Evolutionary conservation across 345 rosid species (phyloP), one percentile per base, ranked within the genome.

Genomic region (Salix brachista): DNA sequence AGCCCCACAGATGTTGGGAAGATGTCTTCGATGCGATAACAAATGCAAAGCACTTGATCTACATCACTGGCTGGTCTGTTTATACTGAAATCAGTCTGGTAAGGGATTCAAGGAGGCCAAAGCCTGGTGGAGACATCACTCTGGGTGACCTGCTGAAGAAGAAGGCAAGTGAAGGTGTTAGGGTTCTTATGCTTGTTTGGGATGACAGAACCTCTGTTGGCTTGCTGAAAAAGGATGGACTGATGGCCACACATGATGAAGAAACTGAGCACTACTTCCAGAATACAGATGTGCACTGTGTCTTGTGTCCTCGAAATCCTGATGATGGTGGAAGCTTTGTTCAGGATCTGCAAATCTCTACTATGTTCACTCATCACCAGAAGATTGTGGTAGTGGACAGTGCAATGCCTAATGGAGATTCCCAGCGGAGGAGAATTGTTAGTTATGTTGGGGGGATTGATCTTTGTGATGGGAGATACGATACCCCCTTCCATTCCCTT

Each of bases 301-400:
- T 92, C 69, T 74, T 93, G 83, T 96, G 99, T 83, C 98, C 99
- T 19, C 92, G 99, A 30, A 87, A 96, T 81, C 98, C 97, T 77
- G 98, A 96, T 84, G 98, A 90, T 74, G 99, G 99, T 77, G 97
- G 97, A 82, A 96, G 99, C 90, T 62, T 93, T 32, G 88, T 93
- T 64, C 99, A 96, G 73, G 92, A 92, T 80, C 83, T 96, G 65
- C 90, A 92, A 80, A 85, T 93, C 73, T 91, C 97, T 18, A 88
- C 99, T 70, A 93, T 96, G 98, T 96, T 96, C 70, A 96, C 99
- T 82, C 99, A 96, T 87, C 99, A 96, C 88, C 98, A 96, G 78
- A 96, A 96, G 91, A 96, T 96, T 79, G 91, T 96, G 72, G 95
- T 93, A 72, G 97, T 96, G 67, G 99, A 96, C 84, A 75, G 86